phyloP scores from a whole-genome alignment of 495 filamentous ascomycete species.

The Xylaria telfairii region DNA sequence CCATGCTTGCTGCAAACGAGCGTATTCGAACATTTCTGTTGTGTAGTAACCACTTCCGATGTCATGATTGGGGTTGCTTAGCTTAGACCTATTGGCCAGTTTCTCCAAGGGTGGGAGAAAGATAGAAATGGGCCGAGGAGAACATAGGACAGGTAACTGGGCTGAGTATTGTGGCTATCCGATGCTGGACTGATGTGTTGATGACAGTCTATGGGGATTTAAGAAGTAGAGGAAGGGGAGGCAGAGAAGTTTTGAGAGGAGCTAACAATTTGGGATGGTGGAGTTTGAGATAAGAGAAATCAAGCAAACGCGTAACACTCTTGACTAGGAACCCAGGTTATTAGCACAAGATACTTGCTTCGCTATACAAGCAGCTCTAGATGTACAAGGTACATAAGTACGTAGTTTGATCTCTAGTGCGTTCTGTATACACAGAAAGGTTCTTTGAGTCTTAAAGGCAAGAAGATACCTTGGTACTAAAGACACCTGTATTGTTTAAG shows the following conservation, averaged over 20 bases:
- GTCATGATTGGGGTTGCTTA: background rate
- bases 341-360: background rate
- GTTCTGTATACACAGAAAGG: background rate
- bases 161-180: background rate
- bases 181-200: too few species aligned
- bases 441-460: background rate
- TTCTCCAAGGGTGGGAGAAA: background rate
- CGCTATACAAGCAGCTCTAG: too few species aligned
- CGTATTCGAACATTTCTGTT: background rate
- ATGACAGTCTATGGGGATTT: too few species aligned
- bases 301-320: background rate
- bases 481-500: too few species aligned
- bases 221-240: background rate
- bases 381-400: background rate
- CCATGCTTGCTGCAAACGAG: background rate
- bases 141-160: background rate
- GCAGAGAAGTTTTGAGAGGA: background rate
- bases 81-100: background rate
- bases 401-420: background rate
- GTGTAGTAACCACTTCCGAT: slow-evolving; percentile 1
- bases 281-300: background rate
- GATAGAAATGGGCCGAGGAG: background rate
- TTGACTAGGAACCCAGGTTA: too few species aligned
- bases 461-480: background rate
- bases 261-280: background rate